These are phyloP conservation scores for Ogataea minuta DNA, from an alignment of 805 yeast species.

Conservation along the genomic window DNA sequence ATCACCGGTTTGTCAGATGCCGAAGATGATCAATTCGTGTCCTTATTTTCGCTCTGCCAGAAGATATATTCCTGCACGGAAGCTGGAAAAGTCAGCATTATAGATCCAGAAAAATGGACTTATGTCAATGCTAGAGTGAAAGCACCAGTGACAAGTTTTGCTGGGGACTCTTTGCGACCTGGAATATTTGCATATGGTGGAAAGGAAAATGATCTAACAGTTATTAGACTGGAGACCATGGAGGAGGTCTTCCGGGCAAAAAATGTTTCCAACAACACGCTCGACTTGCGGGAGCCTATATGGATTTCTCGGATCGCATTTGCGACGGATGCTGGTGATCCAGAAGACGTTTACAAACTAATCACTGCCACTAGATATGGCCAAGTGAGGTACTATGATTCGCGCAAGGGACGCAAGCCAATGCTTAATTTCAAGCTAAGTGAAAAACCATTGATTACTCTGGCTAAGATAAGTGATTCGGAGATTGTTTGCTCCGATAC, in stretches of 20 bases:
- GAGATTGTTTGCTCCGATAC: constrained; percentile 71
- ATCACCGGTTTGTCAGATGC: constrained; percentile 14
- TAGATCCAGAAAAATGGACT: constrained; percentile 20
- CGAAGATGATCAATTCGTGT: constrained; percentile 38
- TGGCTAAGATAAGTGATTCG: constrained; percentile 36
- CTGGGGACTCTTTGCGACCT: constrained; percentile 44
- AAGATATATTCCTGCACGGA: constrained; percentile 35
- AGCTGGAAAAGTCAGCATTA: constrained; percentile 32
- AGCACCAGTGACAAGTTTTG: constrained; percentile 50
- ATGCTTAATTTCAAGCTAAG: constrained; percentile 50
- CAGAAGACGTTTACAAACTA: constrained; percentile 45
- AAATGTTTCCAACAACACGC: constrained; percentile 75
- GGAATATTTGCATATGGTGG: constrained; percentile 82
- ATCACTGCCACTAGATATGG: constrained; percentile 74
- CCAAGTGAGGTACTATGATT: constrained; percentile 70
- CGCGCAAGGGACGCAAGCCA: constrained; percentile 69
- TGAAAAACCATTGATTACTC: constrained; percentile 51
- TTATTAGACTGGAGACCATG: constrained; percentile 38
- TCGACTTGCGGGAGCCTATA: constrained; percentile 80
- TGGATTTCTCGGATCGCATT: constrained; percentile 66
- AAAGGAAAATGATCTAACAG: constrained; percentile 68
- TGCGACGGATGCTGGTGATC: constrained; percentile 30
- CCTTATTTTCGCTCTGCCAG: constrained; percentile 30
- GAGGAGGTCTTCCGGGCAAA: constrained; percentile 62
- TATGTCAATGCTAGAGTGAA: constrained; percentile 32